phyloP scores from a whole-genome alignment of 441 rosid genomes.

The Populus tomentosa region DNA sequence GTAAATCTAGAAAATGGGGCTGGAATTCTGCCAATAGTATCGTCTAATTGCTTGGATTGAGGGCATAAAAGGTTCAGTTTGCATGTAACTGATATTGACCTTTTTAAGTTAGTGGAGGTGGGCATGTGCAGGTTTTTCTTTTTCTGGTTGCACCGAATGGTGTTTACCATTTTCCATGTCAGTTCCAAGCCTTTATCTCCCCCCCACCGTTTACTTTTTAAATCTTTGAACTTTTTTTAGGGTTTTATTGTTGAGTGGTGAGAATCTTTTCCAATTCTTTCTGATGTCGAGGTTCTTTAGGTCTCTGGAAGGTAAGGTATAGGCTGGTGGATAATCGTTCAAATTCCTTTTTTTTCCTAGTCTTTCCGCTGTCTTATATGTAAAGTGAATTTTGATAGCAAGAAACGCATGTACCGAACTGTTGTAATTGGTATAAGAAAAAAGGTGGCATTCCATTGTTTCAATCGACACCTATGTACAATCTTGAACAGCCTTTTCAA shows the following conservation, averaged over 20 bases:
- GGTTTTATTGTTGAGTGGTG: constrained; percentile 32
- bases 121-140: constrained; percentile 34
- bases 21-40: constrained; percentile 26
- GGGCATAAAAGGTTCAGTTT: constrained; percentile 29
- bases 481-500: background rate
- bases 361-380: constrained; percentile 38
- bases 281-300: constrained; percentile 26
- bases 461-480: constrained; percentile 7
- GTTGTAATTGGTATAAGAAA: constrained; percentile 54
- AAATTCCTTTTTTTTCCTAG: constrained; percentile 7
- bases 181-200: constrained; percentile 18
- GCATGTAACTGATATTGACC: constrained; percentile 40
- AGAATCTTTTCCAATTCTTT: constrained; percentile 40
- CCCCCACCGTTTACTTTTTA: background rate
- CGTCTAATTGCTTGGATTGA: constrained; percentile 34
- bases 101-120: constrained; percentile 39
- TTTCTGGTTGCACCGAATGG: constrained; percentile 31
- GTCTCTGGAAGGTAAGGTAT: constrained; percentile 34
- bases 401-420: constrained; percentile 42
- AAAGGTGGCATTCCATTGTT: constrained; percentile 27
- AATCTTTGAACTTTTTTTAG: constrained; percentile 28
- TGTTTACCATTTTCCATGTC: constrained; percentile 27
- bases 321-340: constrained; percentile 36
- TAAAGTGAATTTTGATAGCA: constrained; percentile 67
- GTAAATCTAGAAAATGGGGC: constrained; percentile 25